A percentile compares a stretch with the other conserved stretches of the same genome.
phyloP scores from a whole-genome alignment of 2,329 filamentous ascomycete species.

The Dothiorella sarmentorum region DNA sequence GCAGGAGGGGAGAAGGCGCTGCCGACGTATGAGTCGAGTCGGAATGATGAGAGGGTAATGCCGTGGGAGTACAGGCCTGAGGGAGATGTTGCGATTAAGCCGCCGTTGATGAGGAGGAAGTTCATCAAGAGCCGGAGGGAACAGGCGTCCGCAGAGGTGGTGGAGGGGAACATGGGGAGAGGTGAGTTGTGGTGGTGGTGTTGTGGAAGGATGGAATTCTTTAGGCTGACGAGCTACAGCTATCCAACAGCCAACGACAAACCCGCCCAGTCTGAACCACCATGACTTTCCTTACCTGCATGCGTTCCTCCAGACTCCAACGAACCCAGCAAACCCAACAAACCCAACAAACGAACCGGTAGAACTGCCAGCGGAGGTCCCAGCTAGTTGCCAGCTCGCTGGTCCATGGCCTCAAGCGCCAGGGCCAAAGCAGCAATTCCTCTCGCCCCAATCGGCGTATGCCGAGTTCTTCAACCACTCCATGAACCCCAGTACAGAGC shows the following conservation, averaged over 20 bases:
- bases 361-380: background rate
- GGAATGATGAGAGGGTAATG: background rate
- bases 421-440: background rate
- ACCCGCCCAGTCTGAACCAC: background rate
- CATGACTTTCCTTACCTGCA: background rate
- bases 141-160: background rate
- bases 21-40: background rate
- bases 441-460: background rate
- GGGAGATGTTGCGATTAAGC: background rate
- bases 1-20: background rate
- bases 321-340: background rate
- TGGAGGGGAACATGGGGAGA: background rate
- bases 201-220: background rate
- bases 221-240: background rate
- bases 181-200: background rate
- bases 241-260: background rate
- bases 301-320: background rate
- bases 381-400: background rate
- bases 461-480: background rate
- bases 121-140: background rate
- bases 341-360: background rate
- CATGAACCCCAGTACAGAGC: too few relatives aligned
- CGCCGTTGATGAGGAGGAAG: background rate
- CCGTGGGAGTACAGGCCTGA: slow-evolving; percentile 1
- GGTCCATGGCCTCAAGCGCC: background rate